Conservation (phyloP, 345 rosid genomes). For the Anacardium occidentale region DNA sequence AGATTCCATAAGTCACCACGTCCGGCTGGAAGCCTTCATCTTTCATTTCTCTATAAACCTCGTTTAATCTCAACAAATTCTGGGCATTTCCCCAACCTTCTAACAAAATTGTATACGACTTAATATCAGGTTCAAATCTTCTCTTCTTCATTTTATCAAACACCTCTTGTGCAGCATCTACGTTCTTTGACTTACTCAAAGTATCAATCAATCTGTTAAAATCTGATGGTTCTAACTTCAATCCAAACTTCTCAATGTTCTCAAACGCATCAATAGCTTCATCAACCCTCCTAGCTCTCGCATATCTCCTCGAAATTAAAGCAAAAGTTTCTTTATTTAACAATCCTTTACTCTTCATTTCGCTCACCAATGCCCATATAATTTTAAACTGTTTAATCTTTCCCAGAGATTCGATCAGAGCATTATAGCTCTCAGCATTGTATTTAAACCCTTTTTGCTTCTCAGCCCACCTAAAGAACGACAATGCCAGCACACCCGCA, state of each 20-base stretch:
- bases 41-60: slow-evolving; percentile 70
- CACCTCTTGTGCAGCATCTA: slow-evolving; percentile 71
- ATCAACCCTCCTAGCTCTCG: slow-evolving; percentile 62
- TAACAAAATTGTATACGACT: slow-evolving; percentile 69
- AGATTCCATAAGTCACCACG: slow-evolving; percentile 70
- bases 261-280: slow-evolving; percentile 70
- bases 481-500: slow-evolving; percentile 65
- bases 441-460: slow-evolving; percentile 57
- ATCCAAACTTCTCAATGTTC: slow-evolving; percentile 71
- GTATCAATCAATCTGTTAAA: slow-evolving; percentile 67
- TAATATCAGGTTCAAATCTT: slow-evolving; percentile 61
- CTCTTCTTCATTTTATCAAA: slow-evolving; percentile 74
- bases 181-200: slow-evolving; percentile 66
- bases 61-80: slow-evolving; percentile 56
- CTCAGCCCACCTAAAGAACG: slow-evolving; percentile 81
- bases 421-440: slow-evolving; percentile 52
- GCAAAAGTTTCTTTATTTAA: slow-evolving; percentile 73
- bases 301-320: slow-evolving; percentile 66
- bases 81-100: slow-evolving; percentile 84
- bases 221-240: slow-evolving; percentile 55
- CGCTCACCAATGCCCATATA: slow-evolving; percentile 58
- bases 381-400: slow-evolving; percentile 80
- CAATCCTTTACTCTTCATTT: slow-evolving; percentile 63
- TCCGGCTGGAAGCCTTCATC: slow-evolving; percentile 78
- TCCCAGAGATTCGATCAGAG: slow-evolving; percentile 64